Conservation (phyloP, 306 rosid species). For the Echinosophora koreensis region DNA sequence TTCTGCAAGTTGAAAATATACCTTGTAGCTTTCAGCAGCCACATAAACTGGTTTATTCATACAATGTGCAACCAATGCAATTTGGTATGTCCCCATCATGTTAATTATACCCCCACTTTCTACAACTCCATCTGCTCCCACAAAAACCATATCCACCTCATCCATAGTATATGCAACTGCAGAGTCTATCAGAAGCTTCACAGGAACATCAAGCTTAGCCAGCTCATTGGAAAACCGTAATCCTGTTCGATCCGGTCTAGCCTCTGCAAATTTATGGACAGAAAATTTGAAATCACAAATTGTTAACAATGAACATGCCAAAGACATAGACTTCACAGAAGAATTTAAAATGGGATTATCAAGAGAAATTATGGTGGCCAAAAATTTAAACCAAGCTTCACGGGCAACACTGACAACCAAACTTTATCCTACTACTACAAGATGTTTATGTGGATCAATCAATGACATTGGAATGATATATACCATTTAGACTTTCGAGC, state of each 20-base stretch:
- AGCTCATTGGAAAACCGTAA: conserved; percentile 79
- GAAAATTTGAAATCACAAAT: not conserved
- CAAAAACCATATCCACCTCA: conserved; percentile 90
- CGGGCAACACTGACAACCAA: conserved; percentile 8
- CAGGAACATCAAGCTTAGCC: conserved; percentile 88
- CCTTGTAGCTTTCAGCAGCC: conserved; percentile 97
- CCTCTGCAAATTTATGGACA: conserved; percentile 64
- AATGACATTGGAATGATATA: not conserved
- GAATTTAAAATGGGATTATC: not conserved
- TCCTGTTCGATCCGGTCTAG: conserved; percentile 88
- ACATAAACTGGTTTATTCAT: conserved; percentile 86
- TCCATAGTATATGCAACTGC: conserved; percentile 88
- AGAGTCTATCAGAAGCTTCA: conserved; percentile 83
- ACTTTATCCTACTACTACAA: not conserved
- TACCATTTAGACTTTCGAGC: not conserved
- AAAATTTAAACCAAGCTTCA: conserved; percentile 24
- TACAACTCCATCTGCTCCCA: conserved; percentile 92
- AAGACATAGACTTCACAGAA: conserved; percentile 20
- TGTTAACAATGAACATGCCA: not conserved
- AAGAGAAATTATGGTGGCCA: not conserved
- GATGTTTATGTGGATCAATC: not conserved
- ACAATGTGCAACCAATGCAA: conserved; percentile 80
- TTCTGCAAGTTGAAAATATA: conserved; percentile 33
- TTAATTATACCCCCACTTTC: conserved; percentile 92
- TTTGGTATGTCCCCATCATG: conserved; percentile 96